Evolutionary conservation across 257 asterid genomes (phyloP).

Genomic region (Cordia subcordata): DNA sequence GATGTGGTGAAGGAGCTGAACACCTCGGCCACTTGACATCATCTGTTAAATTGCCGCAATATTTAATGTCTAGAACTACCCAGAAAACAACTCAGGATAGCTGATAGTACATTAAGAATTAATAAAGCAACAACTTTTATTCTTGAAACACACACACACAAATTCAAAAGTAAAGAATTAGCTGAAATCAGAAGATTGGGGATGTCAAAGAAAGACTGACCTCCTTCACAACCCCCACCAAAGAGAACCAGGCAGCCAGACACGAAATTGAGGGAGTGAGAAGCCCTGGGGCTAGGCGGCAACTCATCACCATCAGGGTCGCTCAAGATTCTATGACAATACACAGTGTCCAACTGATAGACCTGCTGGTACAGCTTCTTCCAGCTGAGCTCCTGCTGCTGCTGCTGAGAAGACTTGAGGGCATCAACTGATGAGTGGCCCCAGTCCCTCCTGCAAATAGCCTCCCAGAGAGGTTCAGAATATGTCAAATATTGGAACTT

Average conservation of each 20-base stretch:
- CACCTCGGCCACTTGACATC: background rate
- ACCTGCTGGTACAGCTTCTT: constrained; percentile 66
- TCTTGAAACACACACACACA: too few relatives aligned
- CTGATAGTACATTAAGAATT: too few relatives aligned
- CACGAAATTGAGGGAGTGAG: constrained; percentile 76
- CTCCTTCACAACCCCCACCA: constrained; percentile 96
- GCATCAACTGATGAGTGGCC: constrained; percentile 45
- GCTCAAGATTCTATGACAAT: constrained; percentile 40
- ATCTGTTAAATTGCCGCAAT: background rate
- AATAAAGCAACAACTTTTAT: background rate
- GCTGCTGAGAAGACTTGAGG: constrained; percentile 27
- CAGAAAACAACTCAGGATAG: background rate
- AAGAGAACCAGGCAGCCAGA: constrained; percentile 73
- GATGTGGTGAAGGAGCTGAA: constrained; percentile 1
- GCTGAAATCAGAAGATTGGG: background rate
- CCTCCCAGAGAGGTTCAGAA: constrained; percentile 83
- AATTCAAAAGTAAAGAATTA: too few relatives aligned
- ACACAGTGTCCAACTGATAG: constrained; percentile 51
- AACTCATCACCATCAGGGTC: constrained; percentile 23
- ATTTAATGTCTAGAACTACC: background rate
- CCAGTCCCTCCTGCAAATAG: constrained; percentile 83
- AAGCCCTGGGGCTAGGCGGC: constrained; percentile 76
- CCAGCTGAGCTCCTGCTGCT: constrained; percentile 48
- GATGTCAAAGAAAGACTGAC: constrained; percentile 31
- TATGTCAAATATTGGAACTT: constrained; percentile 50